These are phyloP conservation scores for Leucogyrophana mollusca DNA, from an alignment of 768 basidiomycete genomes.

Conservation along the genomic window DNA sequence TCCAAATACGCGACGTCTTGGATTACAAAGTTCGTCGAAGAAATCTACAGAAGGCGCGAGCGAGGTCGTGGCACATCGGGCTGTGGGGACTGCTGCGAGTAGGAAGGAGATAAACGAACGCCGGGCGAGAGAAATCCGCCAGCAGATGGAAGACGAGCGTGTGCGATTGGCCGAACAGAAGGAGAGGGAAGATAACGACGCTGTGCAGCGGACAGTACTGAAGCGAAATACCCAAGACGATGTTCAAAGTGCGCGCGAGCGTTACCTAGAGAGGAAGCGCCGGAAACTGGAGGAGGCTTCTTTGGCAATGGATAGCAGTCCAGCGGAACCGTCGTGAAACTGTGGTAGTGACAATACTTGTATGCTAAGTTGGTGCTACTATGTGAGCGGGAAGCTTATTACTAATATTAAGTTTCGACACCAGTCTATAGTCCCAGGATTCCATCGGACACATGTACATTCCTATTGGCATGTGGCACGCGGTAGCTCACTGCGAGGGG, in stretches of 20 bases:
- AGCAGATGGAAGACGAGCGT: slow-evolving; percentile 77
- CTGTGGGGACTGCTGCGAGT: slow-evolving; percentile 81
- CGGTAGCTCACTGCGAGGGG: too few species aligned
- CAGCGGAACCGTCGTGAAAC: slow-evolving; percentile 12
- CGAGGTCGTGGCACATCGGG: slow-evolving; percentile 58
- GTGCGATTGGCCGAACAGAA: slow-evolving; percentile 55
- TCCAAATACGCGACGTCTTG: slow-evolving; percentile 75
- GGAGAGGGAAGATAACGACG: slow-evolving; percentile 60
- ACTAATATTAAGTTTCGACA: too few species aligned
- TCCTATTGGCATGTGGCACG: too few species aligned
- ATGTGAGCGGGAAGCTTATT: too few species aligned
- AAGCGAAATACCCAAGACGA: slow-evolving; percentile 77
- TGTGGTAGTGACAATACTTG: too few species aligned
- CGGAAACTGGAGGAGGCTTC: slow-evolving; percentile 57
- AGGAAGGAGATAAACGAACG: slow-evolving; percentile 83
- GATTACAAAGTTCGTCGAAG: slow-evolving; percentile 34
- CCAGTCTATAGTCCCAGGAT: too few species aligned
- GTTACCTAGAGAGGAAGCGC: slow-evolving; percentile 80
- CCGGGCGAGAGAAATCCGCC: slow-evolving; percentile 70
- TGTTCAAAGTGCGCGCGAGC: slow-evolving; percentile 69
- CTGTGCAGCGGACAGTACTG: slow-evolving; percentile 61
- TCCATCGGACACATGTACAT: too few species aligned
- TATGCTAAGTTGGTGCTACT: background rate
- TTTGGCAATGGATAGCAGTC: background rate
- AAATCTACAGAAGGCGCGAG: slow-evolving; percentile 16